These are phyloP conservation scores for Russula lepida DNA, from an alignment of 768 basidiomycete species.

Conservation along the genomic window DNA sequence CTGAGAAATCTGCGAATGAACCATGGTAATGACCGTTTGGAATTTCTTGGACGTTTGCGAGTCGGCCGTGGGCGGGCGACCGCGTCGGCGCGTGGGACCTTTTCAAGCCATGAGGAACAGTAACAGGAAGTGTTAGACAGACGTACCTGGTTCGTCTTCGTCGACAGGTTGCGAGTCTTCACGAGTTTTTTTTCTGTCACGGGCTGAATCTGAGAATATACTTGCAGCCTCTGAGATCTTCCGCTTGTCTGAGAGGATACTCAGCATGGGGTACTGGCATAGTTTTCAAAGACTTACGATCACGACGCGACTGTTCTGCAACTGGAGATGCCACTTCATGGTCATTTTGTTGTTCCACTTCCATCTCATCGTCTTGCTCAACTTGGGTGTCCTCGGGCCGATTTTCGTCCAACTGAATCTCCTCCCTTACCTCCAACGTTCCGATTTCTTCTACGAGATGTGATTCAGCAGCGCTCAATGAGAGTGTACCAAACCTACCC, in stretches of 20 bases:
- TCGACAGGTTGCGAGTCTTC: constrained; percentile 62
- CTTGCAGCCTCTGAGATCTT: constrained; percentile 49
- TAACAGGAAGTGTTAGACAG: not conserved
- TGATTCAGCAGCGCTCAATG: not conserved
- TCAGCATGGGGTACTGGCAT: not conserved
- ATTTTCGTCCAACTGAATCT: not conserved
- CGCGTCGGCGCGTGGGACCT: constrained; percentile 22
- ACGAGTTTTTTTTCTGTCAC: constrained; percentile 50
- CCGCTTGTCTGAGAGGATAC: constrained; percentile 47
- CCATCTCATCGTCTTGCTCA: not conserved
- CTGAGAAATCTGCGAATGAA: constrained; percentile 74
- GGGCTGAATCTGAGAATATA: constrained; percentile 33
- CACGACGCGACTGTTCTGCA: constrained; percentile 11
- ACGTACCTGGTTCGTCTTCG: constrained; percentile 46
- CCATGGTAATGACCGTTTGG: constrained; percentile 71
- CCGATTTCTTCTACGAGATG: not conserved
- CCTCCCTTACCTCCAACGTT: not conserved
- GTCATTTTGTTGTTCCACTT: constrained; percentile 5
- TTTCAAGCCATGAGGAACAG: not conserved
- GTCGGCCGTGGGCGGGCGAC: constrained; percentile 21
- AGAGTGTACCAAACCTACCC: not conserved
- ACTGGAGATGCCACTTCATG: not conserved
- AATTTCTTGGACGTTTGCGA: constrained; percentile 52
- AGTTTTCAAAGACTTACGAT: constrained; percentile 14
- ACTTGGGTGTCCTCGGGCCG: not conserved